phyloP scores from a whole-genome alignment of 176 grass and related monocot species.

The Bonia amplexicaulis region DNA sequence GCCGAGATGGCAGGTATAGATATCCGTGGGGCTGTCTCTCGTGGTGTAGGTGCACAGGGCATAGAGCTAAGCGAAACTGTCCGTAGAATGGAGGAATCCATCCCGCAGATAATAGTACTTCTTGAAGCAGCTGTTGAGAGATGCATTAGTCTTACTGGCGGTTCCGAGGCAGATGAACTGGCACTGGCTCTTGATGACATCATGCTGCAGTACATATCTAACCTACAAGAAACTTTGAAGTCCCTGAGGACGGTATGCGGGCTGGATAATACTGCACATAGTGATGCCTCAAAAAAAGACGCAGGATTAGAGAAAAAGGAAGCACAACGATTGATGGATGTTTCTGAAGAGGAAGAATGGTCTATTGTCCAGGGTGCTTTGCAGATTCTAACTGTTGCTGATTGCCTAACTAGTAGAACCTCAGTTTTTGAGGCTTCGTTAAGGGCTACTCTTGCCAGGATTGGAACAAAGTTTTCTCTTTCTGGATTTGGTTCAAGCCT shows the following conservation, averaged over 20 bases:
- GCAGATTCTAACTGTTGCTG: conserved; percentile 94
- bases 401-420: conserved; percentile 81
- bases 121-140: conserved; percentile 95
- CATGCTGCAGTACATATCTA: conserved; percentile 93
- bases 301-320: conserved; percentile 54
- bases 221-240: conserved; percentile 90
- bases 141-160: conserved; percentile 92
- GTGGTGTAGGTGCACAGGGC: conserved; percentile 89
- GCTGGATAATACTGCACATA: conserved; percentile 57
- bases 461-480: conserved; percentile 82
- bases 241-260: conserved; percentile 81
- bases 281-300: conserved; percentile 54
- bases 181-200: conserved; percentile 79
- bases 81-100: conserved; percentile 96
- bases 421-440: conserved; percentile 99
- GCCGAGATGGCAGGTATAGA: conserved; percentile 78
- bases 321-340: conserved; percentile 49
- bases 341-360: conserved; percentile 99
- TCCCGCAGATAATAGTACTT: conserved; percentile 83
- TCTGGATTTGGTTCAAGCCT: conserved; percentile 52
- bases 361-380: conserved; percentile 95
- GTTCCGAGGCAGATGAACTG: conserved; percentile 93
- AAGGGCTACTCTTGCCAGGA: conserved; percentile 87
- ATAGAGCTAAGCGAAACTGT: conserved; percentile 99
- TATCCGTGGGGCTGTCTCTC: conserved; percentile 80